These are phyloP conservation scores for Stagonosporopsis chrysanthemi DNA, from an alignment of 2,329 filamentous ascomycete species.

Conservation along the genomic window DNA sequence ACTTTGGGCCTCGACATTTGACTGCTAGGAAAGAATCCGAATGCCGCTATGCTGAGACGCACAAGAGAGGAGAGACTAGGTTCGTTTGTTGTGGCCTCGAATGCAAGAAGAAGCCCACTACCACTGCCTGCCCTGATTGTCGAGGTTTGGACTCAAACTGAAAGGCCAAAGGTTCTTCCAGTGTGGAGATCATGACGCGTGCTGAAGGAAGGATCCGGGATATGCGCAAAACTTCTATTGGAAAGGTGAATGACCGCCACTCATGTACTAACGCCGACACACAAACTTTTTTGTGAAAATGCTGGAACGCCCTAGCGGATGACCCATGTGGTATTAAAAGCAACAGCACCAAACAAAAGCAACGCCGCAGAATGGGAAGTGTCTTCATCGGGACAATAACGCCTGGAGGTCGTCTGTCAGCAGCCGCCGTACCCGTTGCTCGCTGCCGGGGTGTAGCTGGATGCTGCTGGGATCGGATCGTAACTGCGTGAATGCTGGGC, in stretches of 20 bases:
- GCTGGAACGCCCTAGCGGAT: slow-evolving; percentile 29
- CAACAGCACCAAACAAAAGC: slow-evolving; percentile 29
- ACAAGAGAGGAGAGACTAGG: slow-evolving; percentile 11
- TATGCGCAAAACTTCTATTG: slow-evolving; percentile 33
- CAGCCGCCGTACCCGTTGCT: slow-evolving; percentile 63
- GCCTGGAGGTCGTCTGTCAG: slow-evolving; percentile 60
- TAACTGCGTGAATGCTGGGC: slow-evolving; percentile 60
- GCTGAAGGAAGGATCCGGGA: slow-evolving; percentile 29
- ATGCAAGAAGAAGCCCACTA: slow-evolving; percentile 42
- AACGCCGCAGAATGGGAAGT: slow-evolving; percentile 19
- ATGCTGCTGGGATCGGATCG: slow-evolving; percentile 63
- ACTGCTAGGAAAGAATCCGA: slow-evolving; percentile 22
- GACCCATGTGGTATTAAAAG: slow-evolving; percentile 30
- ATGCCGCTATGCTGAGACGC: slow-evolving; percentile 41
- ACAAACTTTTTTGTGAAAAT: slow-evolving; percentile 42
- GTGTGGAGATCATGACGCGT: slow-evolving; percentile 32
- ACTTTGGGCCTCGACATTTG: slow-evolving; percentile 21
- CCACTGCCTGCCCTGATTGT: slow-evolving; percentile 26
- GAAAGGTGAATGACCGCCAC: slow-evolving; percentile 31
- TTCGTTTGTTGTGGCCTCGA: slow-evolving; percentile 4
- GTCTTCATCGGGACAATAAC: slow-evolving; percentile 52
- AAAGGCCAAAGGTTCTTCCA: slow-evolving; percentile 37
- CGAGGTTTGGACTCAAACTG: slow-evolving; percentile 7
- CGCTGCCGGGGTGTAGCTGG: slow-evolving; percentile 62
- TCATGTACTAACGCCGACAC: slow-evolving; percentile 42